Conservation (phyloP, 805 yeast species). For the Saccharomycopsis sp. region DNA sequence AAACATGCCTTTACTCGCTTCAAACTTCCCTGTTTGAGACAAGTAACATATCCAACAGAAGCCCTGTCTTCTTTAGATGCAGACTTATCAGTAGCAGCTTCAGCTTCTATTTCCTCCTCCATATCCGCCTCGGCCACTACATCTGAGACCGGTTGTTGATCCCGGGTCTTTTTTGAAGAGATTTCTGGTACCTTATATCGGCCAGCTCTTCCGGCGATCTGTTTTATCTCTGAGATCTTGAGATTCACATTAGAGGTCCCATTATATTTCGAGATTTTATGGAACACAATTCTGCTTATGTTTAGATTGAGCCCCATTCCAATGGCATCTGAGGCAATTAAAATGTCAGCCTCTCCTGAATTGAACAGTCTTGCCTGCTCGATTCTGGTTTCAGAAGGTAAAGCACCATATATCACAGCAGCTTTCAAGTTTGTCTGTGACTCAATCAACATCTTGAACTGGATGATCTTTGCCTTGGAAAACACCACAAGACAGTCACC, state of each 20-base stretch:
- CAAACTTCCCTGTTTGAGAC: slow-evolving; percentile 28
- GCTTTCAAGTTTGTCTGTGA: slow-evolving; percentile 54
- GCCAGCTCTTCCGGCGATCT: slow-evolving; percentile 96
- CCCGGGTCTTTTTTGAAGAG: not conserved
- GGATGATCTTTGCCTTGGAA: slow-evolving; percentile 66
- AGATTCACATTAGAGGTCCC: slow-evolving; percentile 47
- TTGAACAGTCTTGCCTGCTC: slow-evolving; percentile 79
- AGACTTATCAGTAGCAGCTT: not conserved
- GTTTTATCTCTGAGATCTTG: slow-evolving; percentile 67
- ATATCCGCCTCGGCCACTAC: slow-evolving; percentile 3
- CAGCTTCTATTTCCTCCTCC: not conserved
- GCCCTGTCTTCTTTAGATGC: not conserved
- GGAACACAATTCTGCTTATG: slow-evolving; percentile 74
- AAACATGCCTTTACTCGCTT: slow-evolving; percentile 41
- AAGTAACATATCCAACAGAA: slow-evolving; percentile 15
- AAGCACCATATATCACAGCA: slow-evolving; percentile 89
- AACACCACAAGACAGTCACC: slow-evolving; percentile 94
- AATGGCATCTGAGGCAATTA: slow-evolving; percentile 93
- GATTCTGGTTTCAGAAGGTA: slow-evolving; percentile 92
- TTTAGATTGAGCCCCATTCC: slow-evolving; percentile 95
- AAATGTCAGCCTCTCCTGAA: slow-evolving; percentile 67
- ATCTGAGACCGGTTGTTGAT: slow-evolving; percentile 4
- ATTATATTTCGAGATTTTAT: slow-evolving; percentile 60
- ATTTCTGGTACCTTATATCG: slow-evolving; percentile 45
- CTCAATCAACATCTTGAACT: slow-evolving; percentile 65